These are phyloP conservation scores for Aspergillus bertholletiae DNA, from an alignment of 495 filamentous ascomycete genomes.

Conservation along the genomic window DNA sequence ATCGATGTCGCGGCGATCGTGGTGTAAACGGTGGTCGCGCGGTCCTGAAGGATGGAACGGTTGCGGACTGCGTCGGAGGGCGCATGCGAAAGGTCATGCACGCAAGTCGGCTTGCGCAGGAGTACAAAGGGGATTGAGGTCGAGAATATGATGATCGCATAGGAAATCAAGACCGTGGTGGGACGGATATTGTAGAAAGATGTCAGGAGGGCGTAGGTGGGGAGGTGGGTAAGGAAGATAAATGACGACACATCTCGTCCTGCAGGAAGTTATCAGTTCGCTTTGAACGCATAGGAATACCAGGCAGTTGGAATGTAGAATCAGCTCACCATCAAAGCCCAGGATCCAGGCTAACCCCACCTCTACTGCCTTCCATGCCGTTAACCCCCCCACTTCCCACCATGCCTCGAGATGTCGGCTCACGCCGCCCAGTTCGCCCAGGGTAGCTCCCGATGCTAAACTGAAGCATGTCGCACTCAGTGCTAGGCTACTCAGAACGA, in stretches of 20 bases:
- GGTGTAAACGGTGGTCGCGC: conserved; percentile 57
- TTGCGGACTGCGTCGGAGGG: conserved; percentile 50
- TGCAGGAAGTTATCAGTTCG: conserved; percentile 19
- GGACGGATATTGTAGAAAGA: conserved; percentile 69
- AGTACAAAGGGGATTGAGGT: conserved; percentile 67
- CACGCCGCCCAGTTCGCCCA: conserved; percentile 57
- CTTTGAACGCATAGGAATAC: background rate
- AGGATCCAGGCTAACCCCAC: conserved; percentile 68
- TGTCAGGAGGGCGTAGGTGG: conserved; percentile 63
- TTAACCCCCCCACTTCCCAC: conserved; percentile 56
- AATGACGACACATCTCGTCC: conserved; percentile 67
- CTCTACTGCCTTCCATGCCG: conserved; percentile 66
- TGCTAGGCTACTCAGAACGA: conserved; percentile 59
- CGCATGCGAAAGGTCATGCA: conserved; percentile 55
- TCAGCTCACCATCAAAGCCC: conserved; percentile 60
- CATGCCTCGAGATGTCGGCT: conserved; percentile 57
- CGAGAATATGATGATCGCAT: conserved; percentile 62
- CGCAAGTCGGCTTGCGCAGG: conserved; percentile 58
- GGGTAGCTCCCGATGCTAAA: conserved; percentile 44
- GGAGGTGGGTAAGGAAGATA: conserved; percentile 66
- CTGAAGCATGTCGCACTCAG: conserved; percentile 56
- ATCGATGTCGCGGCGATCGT: conserved; percentile 62
- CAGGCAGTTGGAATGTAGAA: background rate
- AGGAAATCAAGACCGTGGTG: conserved; percentile 50
- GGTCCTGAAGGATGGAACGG: conserved; percentile 66